Evolutionary conservation across 305 asterid genomes (phyloP).

Genomic region (Fraxinus xanthoxyloides): DNA sequence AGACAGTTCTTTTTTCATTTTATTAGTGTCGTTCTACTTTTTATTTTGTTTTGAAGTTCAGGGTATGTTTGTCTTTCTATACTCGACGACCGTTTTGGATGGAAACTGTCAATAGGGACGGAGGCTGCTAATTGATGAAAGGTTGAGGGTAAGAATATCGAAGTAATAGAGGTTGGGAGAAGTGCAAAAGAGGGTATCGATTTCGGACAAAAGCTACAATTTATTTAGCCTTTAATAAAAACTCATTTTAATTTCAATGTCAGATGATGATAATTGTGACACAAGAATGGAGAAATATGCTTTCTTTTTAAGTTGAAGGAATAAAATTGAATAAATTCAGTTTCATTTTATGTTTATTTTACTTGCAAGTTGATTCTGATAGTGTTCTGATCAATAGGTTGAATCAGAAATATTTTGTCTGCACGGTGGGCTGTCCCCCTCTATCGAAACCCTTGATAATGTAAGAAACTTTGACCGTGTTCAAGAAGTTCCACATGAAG

Average conservation of each 20-base stretch:
- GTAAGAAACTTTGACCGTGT: conserved; percentile 95
- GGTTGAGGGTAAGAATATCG: neutral
- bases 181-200: neutral
- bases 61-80: neutral
- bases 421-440: conserved; percentile 93
- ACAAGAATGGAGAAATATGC: neutral
- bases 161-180: neutral
- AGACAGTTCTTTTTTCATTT: neutral
- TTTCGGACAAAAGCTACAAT: neutral
- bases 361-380: conserved; percentile 9
- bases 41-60: neutral
- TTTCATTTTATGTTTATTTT: neutral
- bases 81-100: neutral
- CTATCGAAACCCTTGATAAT: conserved; percentile 87
- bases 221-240: neutral
- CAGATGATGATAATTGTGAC: neutral
- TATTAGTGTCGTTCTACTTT: neutral
- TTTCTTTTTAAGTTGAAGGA: neutral
- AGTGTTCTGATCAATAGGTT: conserved; percentile 48
- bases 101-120: neutral
- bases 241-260: neutral
- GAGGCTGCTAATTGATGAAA: neutral
- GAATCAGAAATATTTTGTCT: conserved; percentile 95
- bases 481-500: conserved; percentile 99
- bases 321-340: neutral